A percentile compares a stretch with the other conserved stretches of the same genome.
phyloP scores from a whole-genome alignment of 192 early-diverging fungal genomes.

The Kickxella alabastrina region DNA sequence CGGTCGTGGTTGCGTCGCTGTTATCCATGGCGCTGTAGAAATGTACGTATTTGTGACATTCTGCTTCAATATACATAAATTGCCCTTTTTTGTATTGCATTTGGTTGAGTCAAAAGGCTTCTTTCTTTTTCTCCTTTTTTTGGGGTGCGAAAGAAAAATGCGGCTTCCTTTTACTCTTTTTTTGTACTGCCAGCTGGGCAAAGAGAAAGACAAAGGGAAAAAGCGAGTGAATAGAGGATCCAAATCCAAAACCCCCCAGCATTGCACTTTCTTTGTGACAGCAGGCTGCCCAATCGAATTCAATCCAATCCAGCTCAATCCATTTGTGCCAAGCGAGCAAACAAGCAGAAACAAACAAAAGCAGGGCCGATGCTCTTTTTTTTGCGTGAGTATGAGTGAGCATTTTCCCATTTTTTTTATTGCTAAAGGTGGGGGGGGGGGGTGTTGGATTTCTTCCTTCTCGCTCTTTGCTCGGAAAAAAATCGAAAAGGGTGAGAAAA shows the following conservation, averaged over 20 bases:
- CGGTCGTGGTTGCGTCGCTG: background rate
- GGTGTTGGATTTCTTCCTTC: no score
- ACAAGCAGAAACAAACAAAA: background rate
- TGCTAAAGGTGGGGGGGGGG: no score
- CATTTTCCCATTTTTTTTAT: background rate
- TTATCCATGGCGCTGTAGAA: background rate
- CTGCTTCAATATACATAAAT: no score
- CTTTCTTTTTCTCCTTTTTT: background rate
- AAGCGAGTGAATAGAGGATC: background rate
- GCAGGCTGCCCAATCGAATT: background rate
- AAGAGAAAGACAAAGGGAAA: background rate
- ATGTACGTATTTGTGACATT: no score
- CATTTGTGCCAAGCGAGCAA: no score
- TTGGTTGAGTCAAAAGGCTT: no score
- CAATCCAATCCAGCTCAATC: no score
- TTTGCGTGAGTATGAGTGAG: background rate
- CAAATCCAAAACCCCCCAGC: no score
- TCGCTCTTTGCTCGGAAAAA: no score
- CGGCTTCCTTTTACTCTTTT: background rate
- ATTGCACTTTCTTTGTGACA: background rate
- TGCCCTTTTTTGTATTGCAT: no score
- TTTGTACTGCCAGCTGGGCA: background rate
- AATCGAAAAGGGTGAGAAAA: no score
- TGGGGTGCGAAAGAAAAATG: background rate
- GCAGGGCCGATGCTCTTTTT: background rate